Percentiles rank a stretch among this genome's conserved stretches.
Conservation (phyloP, 2,329 filamentous ascomycete genomes). For the Parascedosporium putredinis region DNA sequence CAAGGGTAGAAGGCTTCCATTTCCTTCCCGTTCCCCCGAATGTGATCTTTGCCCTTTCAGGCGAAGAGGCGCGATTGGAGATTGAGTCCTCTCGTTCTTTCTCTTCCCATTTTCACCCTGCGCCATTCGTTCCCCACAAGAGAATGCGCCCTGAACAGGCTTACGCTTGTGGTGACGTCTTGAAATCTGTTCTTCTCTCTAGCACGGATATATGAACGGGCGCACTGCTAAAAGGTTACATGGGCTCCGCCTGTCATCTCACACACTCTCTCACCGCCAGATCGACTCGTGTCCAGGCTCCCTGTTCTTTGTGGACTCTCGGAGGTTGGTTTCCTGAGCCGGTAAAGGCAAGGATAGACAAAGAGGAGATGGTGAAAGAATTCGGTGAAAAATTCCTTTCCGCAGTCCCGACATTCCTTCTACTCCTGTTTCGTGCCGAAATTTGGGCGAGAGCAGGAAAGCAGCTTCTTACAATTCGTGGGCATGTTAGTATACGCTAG, state of each 20-base stretch:
- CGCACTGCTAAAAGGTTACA: background rate
- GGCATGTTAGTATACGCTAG: background rate
- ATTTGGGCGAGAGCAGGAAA: background rate
- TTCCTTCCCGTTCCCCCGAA: too few relatives aligned
- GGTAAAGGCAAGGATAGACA: too few relatives aligned
- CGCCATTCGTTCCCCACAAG: too few relatives aligned
- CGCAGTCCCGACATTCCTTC: background rate
- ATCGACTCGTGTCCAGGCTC: background rate
- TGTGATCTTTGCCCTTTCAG: too few relatives aligned
- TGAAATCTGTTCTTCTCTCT: background rate
- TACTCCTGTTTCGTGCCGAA: background rate
- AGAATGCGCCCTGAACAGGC: too few relatives aligned
- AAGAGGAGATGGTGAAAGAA: background rate
- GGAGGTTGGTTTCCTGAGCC: background rate
- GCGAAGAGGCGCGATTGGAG: too few relatives aligned
- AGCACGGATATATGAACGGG: background rate
- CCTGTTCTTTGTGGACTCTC: background rate
- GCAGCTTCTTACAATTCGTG: background rate
- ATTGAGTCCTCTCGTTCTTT: too few relatives aligned
- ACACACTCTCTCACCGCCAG: conserved; percentile 1
- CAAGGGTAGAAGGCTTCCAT: too few relatives aligned
- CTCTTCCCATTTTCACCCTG: too few relatives aligned
- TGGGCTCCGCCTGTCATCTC: background rate
- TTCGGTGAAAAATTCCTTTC: background rate
- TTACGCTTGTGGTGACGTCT: too few relatives aligned